phyloP scores from a whole-genome alignment of 2,329 filamentous ascomycete species.

The Claviceps sp. region DNA sequence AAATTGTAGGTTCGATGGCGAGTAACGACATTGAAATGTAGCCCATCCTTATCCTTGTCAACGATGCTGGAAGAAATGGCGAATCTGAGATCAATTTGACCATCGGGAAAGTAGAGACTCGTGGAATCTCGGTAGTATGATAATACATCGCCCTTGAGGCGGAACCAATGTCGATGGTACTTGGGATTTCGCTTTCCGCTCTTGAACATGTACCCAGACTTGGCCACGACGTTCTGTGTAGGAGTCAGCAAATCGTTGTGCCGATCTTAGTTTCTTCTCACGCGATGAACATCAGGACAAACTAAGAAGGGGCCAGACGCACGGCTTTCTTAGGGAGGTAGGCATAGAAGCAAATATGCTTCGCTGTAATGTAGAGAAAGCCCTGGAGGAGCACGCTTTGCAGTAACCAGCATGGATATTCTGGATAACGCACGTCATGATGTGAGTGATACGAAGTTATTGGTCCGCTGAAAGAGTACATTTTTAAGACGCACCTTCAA shows the following conservation, averaged over 20 bases:
- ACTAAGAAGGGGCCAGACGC: slow-evolving; percentile 18
- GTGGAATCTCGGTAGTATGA: slow-evolving; percentile 78
- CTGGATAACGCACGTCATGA: slow-evolving; percentile 24
- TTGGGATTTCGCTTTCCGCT: slow-evolving; percentile 77
- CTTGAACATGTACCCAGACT: slow-evolving; percentile 81
- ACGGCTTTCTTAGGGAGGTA: slow-evolving; percentile 90
- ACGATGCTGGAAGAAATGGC: slow-evolving; percentile 72
- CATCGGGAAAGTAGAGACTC: slow-evolving; percentile 81
- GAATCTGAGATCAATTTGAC: slow-evolving; percentile 84
- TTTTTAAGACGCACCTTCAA: slow-evolving; percentile 46
- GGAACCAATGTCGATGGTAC: slow-evolving; percentile 87
- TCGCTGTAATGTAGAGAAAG: slow-evolving; percentile 87
- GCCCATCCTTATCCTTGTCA: slow-evolving; percentile 64
- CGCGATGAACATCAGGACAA: not conserved
- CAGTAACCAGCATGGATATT: slow-evolving; percentile 87
- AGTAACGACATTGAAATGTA: slow-evolving; percentile 69
- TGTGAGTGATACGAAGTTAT: slow-evolving; percentile 5
- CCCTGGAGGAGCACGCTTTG: slow-evolving; percentile 87
- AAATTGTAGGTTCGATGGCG: slow-evolving; percentile 77
- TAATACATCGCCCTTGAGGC: slow-evolving; percentile 79
- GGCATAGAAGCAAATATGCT: slow-evolving; percentile 93
- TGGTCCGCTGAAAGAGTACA: not conserved
- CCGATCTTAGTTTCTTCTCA: no score
- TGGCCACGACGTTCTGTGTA: slow-evolving; percentile 53
- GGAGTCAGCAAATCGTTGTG: slow-evolving; percentile 7